Evolutionary conservation across 2,329 filamentous ascomycete genomes (phyloP).

Genomic region (Sporothrix mexicana): DNA sequence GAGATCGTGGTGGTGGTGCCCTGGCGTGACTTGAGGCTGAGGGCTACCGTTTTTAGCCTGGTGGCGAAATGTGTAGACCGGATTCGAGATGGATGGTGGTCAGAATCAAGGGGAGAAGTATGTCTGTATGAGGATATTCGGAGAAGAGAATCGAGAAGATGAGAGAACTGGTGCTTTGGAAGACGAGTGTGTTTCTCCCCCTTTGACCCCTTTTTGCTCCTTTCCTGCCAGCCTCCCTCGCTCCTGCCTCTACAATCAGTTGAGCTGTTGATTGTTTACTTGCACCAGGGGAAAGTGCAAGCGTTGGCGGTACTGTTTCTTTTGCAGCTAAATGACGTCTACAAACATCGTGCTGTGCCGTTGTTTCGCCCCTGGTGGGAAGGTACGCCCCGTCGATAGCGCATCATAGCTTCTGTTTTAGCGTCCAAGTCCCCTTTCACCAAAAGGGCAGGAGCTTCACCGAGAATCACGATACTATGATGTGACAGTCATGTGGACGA

Average conservation of each 20-base stretch:
- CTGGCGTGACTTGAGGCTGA: conserved; percentile 29
- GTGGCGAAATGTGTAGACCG: conserved; percentile 19
- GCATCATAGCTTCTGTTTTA: conserved; percentile 25
- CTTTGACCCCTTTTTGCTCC: background rate
- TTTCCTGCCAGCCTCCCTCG: background rate
- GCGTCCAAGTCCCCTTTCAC: background rate
- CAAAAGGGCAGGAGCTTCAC: background rate
- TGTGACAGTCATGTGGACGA: background rate
- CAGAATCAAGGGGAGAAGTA: background rate
- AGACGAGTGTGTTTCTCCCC: background rate
- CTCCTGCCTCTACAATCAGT: background rate
- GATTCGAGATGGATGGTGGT: conserved; percentile 24
- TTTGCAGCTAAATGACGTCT: background rate
- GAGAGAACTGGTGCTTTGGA: background rate
- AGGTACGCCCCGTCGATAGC: conserved; percentile 31
- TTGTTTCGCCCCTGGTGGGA: conserved; percentile 19
- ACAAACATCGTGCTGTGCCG: conserved; percentile 8
- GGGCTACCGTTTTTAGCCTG: conserved; percentile 29
- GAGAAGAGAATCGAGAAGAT: background rate
- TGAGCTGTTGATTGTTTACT: background rate
- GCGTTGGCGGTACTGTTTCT: background rate
- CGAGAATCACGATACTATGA: background rate
- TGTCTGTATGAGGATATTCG: background rate
- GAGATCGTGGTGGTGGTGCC: conserved; percentile 18
- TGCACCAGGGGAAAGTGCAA: background rate